Evolutionary conservation across 352 stramenopile genomes (phyloP), one percentile per base, ranked within the genome.

Genomic region (Elongisporangium anandrum): DNA sequence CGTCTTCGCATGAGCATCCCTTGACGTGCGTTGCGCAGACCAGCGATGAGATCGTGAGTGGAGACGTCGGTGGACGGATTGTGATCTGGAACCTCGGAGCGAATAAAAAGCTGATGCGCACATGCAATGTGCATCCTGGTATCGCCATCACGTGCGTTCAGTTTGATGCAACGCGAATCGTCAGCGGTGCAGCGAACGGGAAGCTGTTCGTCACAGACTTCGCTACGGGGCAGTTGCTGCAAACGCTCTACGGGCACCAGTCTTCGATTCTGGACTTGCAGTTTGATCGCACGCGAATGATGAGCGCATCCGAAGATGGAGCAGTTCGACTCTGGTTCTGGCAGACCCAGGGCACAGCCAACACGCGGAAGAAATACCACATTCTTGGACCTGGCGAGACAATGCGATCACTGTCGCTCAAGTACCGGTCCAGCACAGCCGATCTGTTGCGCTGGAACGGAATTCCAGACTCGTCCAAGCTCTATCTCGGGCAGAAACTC

Each of bases 401-500:
- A 10, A 60, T 94, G 22, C 75, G 76, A 10, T 87, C 80, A 12
- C 53, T 94, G 5, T 94, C 81, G 50, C 69, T 94, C 24, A 84
- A 84, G 57, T 94, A 94, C n/a, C 84, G 73, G 38, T 80, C 80
- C 4, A 94, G 80, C 15, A 83, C 86, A 20, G 65, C 88, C 12
- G 75, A 87, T 17, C 38, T 94, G 21, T 70, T 91, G 6, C 54
- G 71, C 22, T 92, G 84, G 84, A 94, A 94, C 57, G 71, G 73
- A 2, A 63, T 94, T 4, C 59, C 75, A 0, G 80, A 94, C 52
- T 87, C 79, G 23, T 87, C 74, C 21, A 86, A 90, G 41, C 67
- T 77, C 29, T 92, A 94, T 53, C 53, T 91, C 15, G 84, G 84
- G 4, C 84, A 94, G 55, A 91, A 94, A 45, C 69, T 92, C 5